These are phyloP conservation scores for Bocquillonia castaneifolia DNA, from an alignment of 441 rosid species.

Conservation along the genomic window DNA sequence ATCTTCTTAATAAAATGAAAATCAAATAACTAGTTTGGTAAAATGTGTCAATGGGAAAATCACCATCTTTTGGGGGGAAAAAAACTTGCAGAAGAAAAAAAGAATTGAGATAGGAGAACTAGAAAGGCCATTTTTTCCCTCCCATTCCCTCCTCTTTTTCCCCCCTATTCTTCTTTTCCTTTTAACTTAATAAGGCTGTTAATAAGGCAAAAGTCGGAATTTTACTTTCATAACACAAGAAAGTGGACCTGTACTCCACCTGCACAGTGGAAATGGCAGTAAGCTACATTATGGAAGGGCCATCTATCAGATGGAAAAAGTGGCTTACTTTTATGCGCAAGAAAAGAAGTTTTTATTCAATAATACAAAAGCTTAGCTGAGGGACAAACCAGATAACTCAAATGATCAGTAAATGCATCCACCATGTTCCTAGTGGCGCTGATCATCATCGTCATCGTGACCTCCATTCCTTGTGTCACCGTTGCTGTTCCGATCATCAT, in stretches of 20 bases:
- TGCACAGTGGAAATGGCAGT: slow-evolving; percentile 47
- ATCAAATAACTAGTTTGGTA: neutral
- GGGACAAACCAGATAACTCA: slow-evolving; percentile 26
- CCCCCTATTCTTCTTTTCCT: neutral
- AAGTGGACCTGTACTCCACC: slow-evolving; percentile 47
- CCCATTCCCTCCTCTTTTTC: neutral
- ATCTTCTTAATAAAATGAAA: neutral
- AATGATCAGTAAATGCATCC: slow-evolving; percentile 3
- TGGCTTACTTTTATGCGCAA: neutral
- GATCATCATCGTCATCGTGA: slow-evolving; percentile 28
- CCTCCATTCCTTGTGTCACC: slow-evolving; percentile 24
- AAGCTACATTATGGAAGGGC: slow-evolving; percentile 27
- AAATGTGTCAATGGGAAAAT: neutral
- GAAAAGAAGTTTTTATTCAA: slow-evolving; percentile 1
- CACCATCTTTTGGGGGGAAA: too few species aligned
- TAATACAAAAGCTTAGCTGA: slow-evolving; percentile 8
- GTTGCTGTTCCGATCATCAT: slow-evolving; percentile 22
- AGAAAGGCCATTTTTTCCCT: neutral
- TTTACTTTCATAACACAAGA: slow-evolving; percentile 33
- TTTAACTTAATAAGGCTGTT: slow-evolving; percentile 9
- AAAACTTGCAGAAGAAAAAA: neutral
- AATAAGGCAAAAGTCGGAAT: slow-evolving; percentile 20
- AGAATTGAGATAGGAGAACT: neutral
- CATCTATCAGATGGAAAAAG: slow-evolving; percentile 17
- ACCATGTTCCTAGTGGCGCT: slow-evolving; percentile 22